Evolutionary conservation across 2,329 filamentous ascomycete genomes (phyloP).

Genomic region (Pseudogymnoascus sp.): DNA sequence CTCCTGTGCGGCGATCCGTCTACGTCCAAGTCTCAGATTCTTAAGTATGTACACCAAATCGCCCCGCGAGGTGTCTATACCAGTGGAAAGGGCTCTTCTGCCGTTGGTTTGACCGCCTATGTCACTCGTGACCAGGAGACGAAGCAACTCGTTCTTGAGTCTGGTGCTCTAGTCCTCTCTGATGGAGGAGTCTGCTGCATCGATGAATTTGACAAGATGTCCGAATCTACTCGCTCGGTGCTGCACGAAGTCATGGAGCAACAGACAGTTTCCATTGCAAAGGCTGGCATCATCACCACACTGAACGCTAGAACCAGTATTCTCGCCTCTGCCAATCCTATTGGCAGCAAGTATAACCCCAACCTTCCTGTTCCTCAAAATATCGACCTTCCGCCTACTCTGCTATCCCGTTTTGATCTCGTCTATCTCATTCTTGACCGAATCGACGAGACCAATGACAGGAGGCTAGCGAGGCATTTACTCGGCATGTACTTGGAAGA

Average conservation of each 20-base stretch:
- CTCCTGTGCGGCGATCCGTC: conserved; percentile 95
- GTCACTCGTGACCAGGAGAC: conserved; percentile 70
- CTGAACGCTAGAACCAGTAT: conserved; percentile 94
- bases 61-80: conserved; percentile 81
- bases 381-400: conserved; percentile 90
- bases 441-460: conserved; percentile 83
- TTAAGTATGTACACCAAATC: conserved; percentile 95
- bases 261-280: conserved; percentile 71
- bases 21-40: conserved; percentile 89
- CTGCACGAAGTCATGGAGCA: conserved; percentile 79
- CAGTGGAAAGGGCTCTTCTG: conserved; percentile 69
- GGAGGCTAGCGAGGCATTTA: conserved; percentile 83
- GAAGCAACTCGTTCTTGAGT: conserved; percentile 67
- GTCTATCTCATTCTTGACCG: conserved; percentile 95
- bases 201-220: conserved; percentile 78
- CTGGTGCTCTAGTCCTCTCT: conserved; percentile 65
- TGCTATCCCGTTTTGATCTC: conserved; percentile 92
- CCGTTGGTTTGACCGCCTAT: conserved; percentile 72
- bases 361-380: conserved; percentile 95
- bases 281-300: conserved; percentile 76
- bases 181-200: conserved; percentile 74
- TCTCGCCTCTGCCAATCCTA: conserved; percentile 93
- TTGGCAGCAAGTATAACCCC: conserved; percentile 95
- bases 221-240: conserved; percentile 65
- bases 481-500: conserved; percentile 97